A percentile compares a stretch with the other conserved stretches of the same genome.
phyloP scores from a whole-genome alignment of 306 rosid species.

The Cicer yamashitae region DNA sequence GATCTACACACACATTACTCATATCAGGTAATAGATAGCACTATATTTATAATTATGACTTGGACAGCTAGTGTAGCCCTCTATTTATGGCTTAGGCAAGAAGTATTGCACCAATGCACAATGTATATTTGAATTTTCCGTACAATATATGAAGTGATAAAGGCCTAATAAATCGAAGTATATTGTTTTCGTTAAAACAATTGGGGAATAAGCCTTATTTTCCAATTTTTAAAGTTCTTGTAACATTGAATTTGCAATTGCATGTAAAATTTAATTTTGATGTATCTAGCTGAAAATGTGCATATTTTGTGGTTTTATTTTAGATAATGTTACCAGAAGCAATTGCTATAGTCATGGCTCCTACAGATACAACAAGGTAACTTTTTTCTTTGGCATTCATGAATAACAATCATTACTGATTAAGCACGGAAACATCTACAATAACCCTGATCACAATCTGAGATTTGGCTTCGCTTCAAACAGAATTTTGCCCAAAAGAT shows the following conservation, averaged over 20 bases:
- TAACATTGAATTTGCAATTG: slow-evolving; percentile 8
- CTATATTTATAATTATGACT: slow-evolving; percentile 24
- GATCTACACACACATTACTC: slow-evolving; percentile 99
- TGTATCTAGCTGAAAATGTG: slow-evolving; percentile 34
- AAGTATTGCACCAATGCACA: not conserved
- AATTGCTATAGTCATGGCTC: slow-evolving; percentile 99
- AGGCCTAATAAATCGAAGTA: slow-evolving; percentile 14
- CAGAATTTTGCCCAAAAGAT: slow-evolving; percentile 3
- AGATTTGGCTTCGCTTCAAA: slow-evolving; percentile 39
- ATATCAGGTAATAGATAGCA: slow-evolving; percentile 76
- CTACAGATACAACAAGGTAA: slow-evolving; percentile 85
- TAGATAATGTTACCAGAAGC: slow-evolving; percentile 99
- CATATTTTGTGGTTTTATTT: slow-evolving; percentile 47
- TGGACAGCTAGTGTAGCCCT: slow-evolving; percentile 20
- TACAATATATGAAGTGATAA: slow-evolving; percentile 18
- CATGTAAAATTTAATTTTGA: slow-evolving; percentile 27
- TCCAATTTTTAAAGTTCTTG: slow-evolving; percentile 10
- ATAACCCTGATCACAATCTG: not conserved
- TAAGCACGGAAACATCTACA: slow-evolving; percentile 29
- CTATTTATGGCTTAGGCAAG: slow-evolving; percentile 20
- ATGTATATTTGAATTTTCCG: not conserved
- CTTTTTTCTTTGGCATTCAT: slow-evolving; percentile 34
- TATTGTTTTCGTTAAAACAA: slow-evolving; percentile 11
- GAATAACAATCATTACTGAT: slow-evolving; percentile 27
- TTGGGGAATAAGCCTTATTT: slow-evolving; percentile 34